These are phyloP conservation scores for Blastocystis sp. DNA, from an alignment of 352 stramenopile species.

Conservation along the genomic window DNA sequence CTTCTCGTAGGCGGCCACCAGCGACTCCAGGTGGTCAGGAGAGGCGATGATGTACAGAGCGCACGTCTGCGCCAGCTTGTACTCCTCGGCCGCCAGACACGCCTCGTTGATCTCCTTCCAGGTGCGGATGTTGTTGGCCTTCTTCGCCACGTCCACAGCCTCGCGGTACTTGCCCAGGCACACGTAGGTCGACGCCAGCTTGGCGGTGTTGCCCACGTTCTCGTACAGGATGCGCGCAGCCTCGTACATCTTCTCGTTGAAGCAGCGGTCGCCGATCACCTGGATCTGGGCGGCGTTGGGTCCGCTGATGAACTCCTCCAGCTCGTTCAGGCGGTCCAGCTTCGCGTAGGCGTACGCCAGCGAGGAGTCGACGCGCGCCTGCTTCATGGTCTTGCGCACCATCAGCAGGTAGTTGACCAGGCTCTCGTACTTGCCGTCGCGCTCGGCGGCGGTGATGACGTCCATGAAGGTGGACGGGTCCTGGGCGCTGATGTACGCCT, in stretches of 20 bases:
- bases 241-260: slow-evolving; percentile 95
- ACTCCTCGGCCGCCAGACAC: slow-evolving; percentile 96
- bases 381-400: slow-evolving; percentile 97
- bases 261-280: slow-evolving; percentile 95
- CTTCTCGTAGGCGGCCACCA: slow-evolving; percentile 98
- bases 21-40: slow-evolving; percentile 98
- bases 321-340: slow-evolving; percentile 94
- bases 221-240: slow-evolving; percentile 97
- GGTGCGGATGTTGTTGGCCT: slow-evolving; percentile 97
- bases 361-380: slow-evolving; percentile 97
- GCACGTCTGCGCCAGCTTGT: slow-evolving; percentile 94
- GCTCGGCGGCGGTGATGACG: slow-evolving; percentile 94
- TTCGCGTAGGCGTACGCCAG: slow-evolving; percentile 99
- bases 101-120: slow-evolving; percentile 99
- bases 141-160: slow-evolving; percentile 95
- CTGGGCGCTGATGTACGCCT: slow-evolving; percentile 98
- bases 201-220: slow-evolving; percentile 99
- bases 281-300: slow-evolving; percentile 99
- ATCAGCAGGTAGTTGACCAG: slow-evolving; percentile 99
- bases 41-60: slow-evolving; percentile 99
- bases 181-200: slow-evolving; percentile 98
- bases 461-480: slow-evolving; percentile 94
- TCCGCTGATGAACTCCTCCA: slow-evolving; percentile 98
- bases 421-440: slow-evolving; percentile 92
- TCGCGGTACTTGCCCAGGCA: slow-evolving; percentile 97